Evolutionary conservation across 2,329 filamentous ascomycete species (phyloP).

Genomic region (Penicillium nordicum): DNA sequence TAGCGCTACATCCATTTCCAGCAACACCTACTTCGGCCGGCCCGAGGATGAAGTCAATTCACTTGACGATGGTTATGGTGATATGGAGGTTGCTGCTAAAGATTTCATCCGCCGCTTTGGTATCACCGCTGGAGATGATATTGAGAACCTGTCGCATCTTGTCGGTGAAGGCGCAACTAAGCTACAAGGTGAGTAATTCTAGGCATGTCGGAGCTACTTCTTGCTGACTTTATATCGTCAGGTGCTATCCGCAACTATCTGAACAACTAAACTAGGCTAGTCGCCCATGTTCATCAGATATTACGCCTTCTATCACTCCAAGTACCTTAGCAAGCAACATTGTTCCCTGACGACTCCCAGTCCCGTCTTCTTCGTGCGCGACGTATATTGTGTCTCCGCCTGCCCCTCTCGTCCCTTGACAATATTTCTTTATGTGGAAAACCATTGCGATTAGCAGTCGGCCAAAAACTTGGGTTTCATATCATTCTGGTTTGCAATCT

Average conservation of each 20-base stretch:
- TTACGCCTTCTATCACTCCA: slow-evolving; percentile 13
- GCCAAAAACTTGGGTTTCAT: slow-evolving; percentile 12
- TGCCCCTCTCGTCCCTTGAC: background rate
- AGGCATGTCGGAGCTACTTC: background rate
- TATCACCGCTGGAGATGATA: slow-evolving; percentile 89
- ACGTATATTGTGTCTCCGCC: slow-evolving; percentile 16
- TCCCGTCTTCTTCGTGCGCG: slow-evolving; percentile 2
- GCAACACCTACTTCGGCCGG: slow-evolving; percentile 95
- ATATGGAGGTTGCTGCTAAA: slow-evolving; percentile 88
- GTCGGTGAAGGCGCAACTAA: slow-evolving; percentile 81
- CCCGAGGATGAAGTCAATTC: slow-evolving; percentile 71
- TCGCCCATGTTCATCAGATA: slow-evolving; percentile 4
- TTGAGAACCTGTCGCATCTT: slow-evolving; percentile 81
- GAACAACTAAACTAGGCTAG: slow-evolving; percentile 46
- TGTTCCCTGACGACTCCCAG: slow-evolving; percentile 17
- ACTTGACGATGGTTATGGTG: slow-evolving; percentile 74
- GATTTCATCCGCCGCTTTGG: slow-evolving; percentile 95
- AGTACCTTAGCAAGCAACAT: slow-evolving; percentile 21
- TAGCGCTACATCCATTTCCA: slow-evolving; percentile 86
- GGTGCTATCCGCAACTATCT: slow-evolving; percentile 50
- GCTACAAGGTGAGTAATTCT: slow-evolving; percentile 63
- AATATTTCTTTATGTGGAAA: slow-evolving; percentile 6
- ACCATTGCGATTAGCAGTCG: slow-evolving; percentile 3
- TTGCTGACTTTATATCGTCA: slow-evolving; percentile 19
- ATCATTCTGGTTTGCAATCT: slow-evolving; percentile 7